phyloP scores from a whole-genome alignment of 1,139 yeast genomes.

The Candida tropicalis region DNA sequence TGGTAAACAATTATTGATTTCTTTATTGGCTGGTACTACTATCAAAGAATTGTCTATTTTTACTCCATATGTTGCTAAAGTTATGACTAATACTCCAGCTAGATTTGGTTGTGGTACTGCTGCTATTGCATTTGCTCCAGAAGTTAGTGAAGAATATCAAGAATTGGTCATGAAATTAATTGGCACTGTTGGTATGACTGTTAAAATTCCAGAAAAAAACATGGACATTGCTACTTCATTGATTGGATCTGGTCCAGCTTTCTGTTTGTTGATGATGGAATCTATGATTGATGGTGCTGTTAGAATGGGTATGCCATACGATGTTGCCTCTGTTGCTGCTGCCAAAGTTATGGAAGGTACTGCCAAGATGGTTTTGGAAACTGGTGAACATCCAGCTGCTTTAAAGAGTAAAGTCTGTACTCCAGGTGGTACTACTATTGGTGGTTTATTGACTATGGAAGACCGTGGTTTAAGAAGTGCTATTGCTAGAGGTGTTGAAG shows the following conservation, averaged over 20 bases:
- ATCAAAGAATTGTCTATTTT: slow-evolving; percentile 62
- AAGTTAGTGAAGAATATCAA: slow-evolving; percentile 49
- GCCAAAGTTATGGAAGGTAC: slow-evolving; percentile 96
- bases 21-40: slow-evolving; percentile 92
- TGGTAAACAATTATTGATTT: slow-evolving; percentile 67
- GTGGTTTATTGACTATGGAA: slow-evolving; percentile 91
- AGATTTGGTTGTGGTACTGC: slow-evolving; percentile 93
- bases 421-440: slow-evolving; percentile 98
- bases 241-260: slow-evolving; percentile 97
- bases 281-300: slow-evolving; percentile 94
- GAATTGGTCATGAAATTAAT: slow-evolving; percentile 59
- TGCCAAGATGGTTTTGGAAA: slow-evolving; percentile 83
- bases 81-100: slow-evolving; percentile 99
- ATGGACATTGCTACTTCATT: slow-evolving; percentile 97
- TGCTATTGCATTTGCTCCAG: slow-evolving; percentile 69
- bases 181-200: slow-evolving; percentile 67
- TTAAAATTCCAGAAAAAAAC: slow-evolving; percentile 81
- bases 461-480: slow-evolving; percentile 88
- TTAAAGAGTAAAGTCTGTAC: slow-evolving; percentile 90
- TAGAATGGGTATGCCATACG: slow-evolving; percentile 89
- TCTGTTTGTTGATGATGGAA: slow-evolving; percentile 86
- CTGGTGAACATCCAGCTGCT: slow-evolving; percentile 92
- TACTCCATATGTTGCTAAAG: slow-evolving; percentile 70
- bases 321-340: slow-evolving; percentile 85
- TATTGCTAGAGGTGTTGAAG: slow-evolving; percentile 86